phyloP scores from a whole-genome alignment of 2,329 filamentous ascomycete species.

The Didymella keratinophila region DNA sequence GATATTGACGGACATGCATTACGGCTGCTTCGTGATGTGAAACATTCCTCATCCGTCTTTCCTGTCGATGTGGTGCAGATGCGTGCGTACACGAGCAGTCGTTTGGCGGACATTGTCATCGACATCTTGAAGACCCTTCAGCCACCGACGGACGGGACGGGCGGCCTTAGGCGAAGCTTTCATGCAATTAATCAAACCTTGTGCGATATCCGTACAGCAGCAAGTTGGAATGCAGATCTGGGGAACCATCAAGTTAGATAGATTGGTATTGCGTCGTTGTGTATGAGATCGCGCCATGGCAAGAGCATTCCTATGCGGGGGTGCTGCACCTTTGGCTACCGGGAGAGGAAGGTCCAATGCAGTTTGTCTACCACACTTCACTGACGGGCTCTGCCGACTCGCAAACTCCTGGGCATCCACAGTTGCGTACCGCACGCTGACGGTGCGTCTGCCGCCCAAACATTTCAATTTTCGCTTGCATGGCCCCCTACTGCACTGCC shows the following conservation, averaged over 20 bases:
- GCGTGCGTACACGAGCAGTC: neutral
- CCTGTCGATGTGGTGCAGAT: neutral
- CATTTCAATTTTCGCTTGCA: slow-evolving; percentile 23
- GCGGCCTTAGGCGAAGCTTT: slow-evolving; percentile 19
- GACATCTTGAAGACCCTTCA: slow-evolving; percentile 8
- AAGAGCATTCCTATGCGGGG: slow-evolving; percentile 21
- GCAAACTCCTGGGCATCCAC: slow-evolving; percentile 15
- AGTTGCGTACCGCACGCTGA: slow-evolving; percentile 16
- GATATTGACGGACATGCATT: slow-evolving; percentile 13
- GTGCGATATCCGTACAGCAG: slow-evolving; percentile 15
- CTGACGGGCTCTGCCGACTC: slow-evolving; percentile 13
- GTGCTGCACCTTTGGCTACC: slow-evolving; percentile 12
- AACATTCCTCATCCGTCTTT: slow-evolving; percentile 16
- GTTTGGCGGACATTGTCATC: slow-evolving; percentile 12
- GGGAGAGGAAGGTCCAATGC: slow-evolving; percentile 17
- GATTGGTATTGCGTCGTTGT: slow-evolving; percentile 19
- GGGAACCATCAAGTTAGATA: slow-evolving; percentile 13
- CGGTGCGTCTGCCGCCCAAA: slow-evolving; percentile 15
- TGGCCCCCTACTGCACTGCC: slow-evolving; percentile 21
- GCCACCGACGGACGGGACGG: slow-evolving; percentile 17
- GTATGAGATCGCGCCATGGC: slow-evolving; percentile 20
- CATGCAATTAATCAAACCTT: slow-evolving; percentile 16
- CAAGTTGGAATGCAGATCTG: slow-evolving; percentile 22
- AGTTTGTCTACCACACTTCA: slow-evolving; percentile 12
- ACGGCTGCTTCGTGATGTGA: slow-evolving; percentile 20